Percentiles rank a stretch among this genome's conserved stretches.
phyloP scores from a whole-genome alignment of 345 rosid genomes.

The Rhodamnia argentea region DNA sequence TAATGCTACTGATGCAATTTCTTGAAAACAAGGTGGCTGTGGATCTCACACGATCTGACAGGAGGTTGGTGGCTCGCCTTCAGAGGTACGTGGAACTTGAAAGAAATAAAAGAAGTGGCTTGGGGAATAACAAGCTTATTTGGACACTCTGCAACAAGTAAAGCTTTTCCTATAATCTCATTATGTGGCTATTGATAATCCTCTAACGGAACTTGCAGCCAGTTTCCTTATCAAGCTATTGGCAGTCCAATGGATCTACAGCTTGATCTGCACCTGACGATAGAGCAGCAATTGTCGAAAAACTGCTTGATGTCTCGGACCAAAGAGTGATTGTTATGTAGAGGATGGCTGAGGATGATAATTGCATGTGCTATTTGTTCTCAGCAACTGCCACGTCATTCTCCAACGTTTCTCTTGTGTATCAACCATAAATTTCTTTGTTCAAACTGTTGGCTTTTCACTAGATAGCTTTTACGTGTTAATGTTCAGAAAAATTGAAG shows the following conservation, averaged over 20 bases:
- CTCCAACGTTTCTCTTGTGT: neutral
- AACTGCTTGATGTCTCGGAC: neutral
- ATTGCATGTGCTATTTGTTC: neutral
- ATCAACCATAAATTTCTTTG: neutral
- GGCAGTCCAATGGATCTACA: neutral
- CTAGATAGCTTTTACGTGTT: neutral
- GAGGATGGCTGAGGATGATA: neutral
- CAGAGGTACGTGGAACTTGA: neutral
- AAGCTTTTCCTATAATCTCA: neutral
- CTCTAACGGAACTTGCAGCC: neutral
- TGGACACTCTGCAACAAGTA: neutral
- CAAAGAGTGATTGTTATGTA: neutral
- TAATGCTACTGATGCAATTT: conserved; percentile 90
- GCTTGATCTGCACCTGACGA: neutral
- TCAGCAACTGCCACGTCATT: neutral
- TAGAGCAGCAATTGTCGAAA: neutral
- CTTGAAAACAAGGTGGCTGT: conserved; percentile 93
- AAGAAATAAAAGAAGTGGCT: neutral
- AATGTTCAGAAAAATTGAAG: neutral
- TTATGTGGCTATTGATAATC: neutral
- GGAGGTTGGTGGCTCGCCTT: conserved; percentile 40
- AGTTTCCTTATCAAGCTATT: neutral
- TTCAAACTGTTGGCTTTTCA: neutral
- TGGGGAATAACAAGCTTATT: neutral
- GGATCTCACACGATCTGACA: conserved; percentile 96